Evolutionary conservation across 202 grass and related monocot genomes (phyloP), one percentile per base, ranked within the genome.

Genomic region (Panicum virgatum): DNA sequence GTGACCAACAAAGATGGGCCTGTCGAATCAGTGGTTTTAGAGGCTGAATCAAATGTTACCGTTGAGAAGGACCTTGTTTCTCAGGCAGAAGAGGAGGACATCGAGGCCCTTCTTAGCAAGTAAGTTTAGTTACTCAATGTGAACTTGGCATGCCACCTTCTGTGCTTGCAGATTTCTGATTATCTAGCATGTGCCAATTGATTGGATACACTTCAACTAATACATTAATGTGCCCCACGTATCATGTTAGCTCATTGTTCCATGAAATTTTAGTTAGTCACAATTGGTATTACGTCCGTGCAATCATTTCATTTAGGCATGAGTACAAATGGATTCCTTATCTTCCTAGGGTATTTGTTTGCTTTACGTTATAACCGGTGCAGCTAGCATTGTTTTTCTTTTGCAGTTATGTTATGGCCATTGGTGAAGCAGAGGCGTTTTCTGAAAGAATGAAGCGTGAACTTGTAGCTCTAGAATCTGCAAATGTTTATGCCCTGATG

Each of bases 381-480:
- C 29, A 22, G 9, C 5, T 5, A 61, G 66, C 47, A 26, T 27
- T 71, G 16, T 59, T 82, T 42, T 27, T 34, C 22, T 84, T 42
- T 22, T 40, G 26, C 53, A 98, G 96, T 75, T 98, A 95, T 88
- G 88, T 98, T 75, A 95, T 95, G 88, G 92, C 90, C 70, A 88
- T 98, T 80, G 84, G 96, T 67, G 96, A 93, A 91, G 96, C 96
- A 77, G 96, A 98, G 72, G 96, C 88, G 44, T 98, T 98, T 91
- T 98, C 96, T 18, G 86, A 95, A 83, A 90, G 92, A 65, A 89
- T 98, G 88, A 98, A 95, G 78, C 84, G 96, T 64, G 96, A 98
- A 86, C 96, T 98, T 34, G 82, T 93, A 73, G 96, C 87, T 53
- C 79, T 98, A 53, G 96, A 98, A 90, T 92, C 88, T 51, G 96